Base-by-base conservation (phyloP, 768 basidiomycete species). In the Boletus vermiculosoides region DNA sequence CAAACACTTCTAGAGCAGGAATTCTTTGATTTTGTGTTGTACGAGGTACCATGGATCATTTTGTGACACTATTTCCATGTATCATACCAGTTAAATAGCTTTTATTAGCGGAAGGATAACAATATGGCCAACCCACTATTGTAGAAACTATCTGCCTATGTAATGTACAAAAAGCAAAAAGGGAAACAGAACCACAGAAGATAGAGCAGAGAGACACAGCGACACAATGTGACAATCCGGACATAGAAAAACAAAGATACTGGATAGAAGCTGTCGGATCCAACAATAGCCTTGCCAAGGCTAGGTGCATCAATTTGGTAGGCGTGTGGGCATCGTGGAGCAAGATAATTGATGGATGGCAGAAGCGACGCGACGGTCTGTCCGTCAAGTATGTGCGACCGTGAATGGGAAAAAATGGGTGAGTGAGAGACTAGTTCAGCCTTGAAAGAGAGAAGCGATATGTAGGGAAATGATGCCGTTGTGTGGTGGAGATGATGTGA, bases 1-100 rank as follows among this genome's bases (percentile, higher is more conserved):
- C 91, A 94, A 70, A 83, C 84, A 13, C 75, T 99, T 37, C 83
- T 99, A 80, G 97, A 99, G 68, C 90, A 95, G 71, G 96, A 99
- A 72, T 91, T 90, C 70, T 94, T 89, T 70, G 93, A 96, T 73
- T 99, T 98, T 66, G 92, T 98, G 23, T 69, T 96, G 67, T 95
- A 87, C 69, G 96, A 98, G 72, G 83, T 99, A 52, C 93, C 92
- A 33, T 94, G 90, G 89, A 90, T 97, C 63, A 76, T 87, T 39
- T 80, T 83, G 64, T 88, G 77, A 77, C 8, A 20, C 3, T 23
- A 30, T 6, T 28, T 25, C 16, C n/a, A 20, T 48, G 49, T 52
- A 23, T 39, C 20, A 58, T 59, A 56, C 61, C 55, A 67, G 60
- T 60, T 67, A 69, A 66, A 76, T 72, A 74, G 71, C 69, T 65